Evolutionary conservation across 1,284 basidiomycete genomes (phyloP), one percentile per base, ranked within the genome.

Genomic region (Ustilago nuda): DNA sequence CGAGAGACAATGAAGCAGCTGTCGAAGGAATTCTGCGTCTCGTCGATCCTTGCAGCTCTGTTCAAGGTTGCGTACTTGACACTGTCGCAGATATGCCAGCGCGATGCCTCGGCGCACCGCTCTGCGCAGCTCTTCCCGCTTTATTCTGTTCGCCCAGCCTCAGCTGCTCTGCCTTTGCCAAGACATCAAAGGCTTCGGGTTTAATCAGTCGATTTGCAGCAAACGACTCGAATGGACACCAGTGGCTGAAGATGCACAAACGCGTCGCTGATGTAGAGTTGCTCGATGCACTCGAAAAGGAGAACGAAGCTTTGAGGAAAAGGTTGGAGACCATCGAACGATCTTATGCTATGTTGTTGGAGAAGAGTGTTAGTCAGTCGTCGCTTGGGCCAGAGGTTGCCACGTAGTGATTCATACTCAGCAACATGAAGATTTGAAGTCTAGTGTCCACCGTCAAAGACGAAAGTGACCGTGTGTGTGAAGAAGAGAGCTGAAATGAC

Each of bases 21-120:
- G 19, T 55, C 1, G 39, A 55, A 17, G 55, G 51, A 3, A 61
- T 50, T 15, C 5, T 61, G 35, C 53, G 55, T 41, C 54, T 61
- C 17, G n/a, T 61, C 11, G 66, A 62, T 60, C 60, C 61, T 15
- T 56, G 56, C 66, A 45, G 39, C 52, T 35, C 60, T n/a, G 43
- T 55, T 19, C 60, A 54, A 27, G 60, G 52, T 7, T 46, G 51
- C 43, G 30, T 60, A 2, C 30, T 60, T 17, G 41, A 61, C 4
- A 23, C 52, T 13, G 17, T 4, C 39, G 23, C 60, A 30, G 23
- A 13, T 32, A 11, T 27, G 5, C 23, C 35, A 11, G 13, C 48
- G 15, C 39, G 32, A n/a, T 61, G 60, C 19, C 30, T 61, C 2
- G 60, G 60, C n/a, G 30, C 37, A 36, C 60, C 60, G 9, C 43